Evolutionary conservation across 1,139 yeast species (phyloP).

Genomic region (Zygosaccharomyces pseudobailii): DNA sequence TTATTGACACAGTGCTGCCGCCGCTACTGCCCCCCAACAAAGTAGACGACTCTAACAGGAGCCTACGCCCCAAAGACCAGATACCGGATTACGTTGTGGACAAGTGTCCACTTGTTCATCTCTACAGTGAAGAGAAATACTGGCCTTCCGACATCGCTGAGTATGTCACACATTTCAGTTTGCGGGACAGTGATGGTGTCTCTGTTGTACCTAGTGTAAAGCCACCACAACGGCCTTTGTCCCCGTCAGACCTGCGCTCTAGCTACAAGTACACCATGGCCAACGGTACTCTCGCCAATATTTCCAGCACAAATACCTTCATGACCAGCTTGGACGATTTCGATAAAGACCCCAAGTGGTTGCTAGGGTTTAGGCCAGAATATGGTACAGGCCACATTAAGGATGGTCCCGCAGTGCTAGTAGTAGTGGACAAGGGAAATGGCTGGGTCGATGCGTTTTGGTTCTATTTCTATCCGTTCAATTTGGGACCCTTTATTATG

Average conservation of each 20-base stretch:
- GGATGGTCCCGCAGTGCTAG: constrained; percentile 74
- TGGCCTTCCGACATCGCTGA: constrained; percentile 76
- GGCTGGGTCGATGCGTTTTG: constrained; percentile 89
- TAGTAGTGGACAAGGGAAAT: constrained; percentile 87
- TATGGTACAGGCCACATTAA: constrained; percentile 63
- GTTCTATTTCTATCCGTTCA: constrained; percentile 94
- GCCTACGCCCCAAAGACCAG: constrained; percentile 36
- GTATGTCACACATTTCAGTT: constrained; percentile 60
- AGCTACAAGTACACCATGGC: constrained; percentile 19
- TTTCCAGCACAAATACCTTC: constrained; percentile 38
- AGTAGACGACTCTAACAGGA: constrained; percentile 25
- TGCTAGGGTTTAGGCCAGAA: constrained; percentile 71
- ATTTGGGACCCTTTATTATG: constrained; percentile 95
- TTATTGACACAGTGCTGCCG: constrained; percentile 10
- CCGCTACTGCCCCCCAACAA: constrained; percentile 25
- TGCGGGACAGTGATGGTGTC: constrained; percentile 28
- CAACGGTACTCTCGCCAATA: constrained; percentile 14
- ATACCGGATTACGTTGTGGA: constrained; percentile 74
- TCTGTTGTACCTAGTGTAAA: constrained; percentile 28
- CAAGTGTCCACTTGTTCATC: constrained; percentile 74
- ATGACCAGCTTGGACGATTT: constrained; percentile 70
- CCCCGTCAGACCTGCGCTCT: constrained; percentile 22
- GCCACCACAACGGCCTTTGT: constrained; percentile 14
- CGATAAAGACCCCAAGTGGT: constrained; percentile 66
- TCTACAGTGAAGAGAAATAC: constrained; percentile 85